Evolutionary conservation across 192 early-diverging fungal species (phyloP), one percentile per base, ranked within the genome.

Genomic region (Endogone sp.): DNA sequence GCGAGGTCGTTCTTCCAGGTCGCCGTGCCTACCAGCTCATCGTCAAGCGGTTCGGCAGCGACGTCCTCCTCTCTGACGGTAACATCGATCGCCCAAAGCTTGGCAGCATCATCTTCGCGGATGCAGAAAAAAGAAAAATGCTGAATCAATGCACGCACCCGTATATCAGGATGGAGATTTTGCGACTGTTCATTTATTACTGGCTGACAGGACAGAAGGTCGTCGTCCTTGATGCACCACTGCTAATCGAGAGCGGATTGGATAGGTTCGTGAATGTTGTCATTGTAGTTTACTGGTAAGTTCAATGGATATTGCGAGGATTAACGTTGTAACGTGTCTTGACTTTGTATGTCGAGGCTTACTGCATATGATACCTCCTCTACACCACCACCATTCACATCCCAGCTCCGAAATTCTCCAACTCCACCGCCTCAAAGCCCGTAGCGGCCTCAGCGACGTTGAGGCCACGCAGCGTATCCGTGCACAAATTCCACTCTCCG

Each of bases 101-200:
- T 8, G 96, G 91, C 30, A 67, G 72, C 3, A 85, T 94, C 13
- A 86, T 98, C 28, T 99, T 99, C 74, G 76, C 80, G 13, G 86
- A 97, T 77, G 62, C 82, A 3, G 79, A 68, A 11, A 86, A 91
- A 29, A 85, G 97, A 29, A 81, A 86, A 27, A 71, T 83, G 8
- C 81, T 97, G 55, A 98, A 99, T 71, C 68, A 65, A 2, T 90
- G 89, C 70, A 96, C 94, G 9, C 97, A 99, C 70, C 97, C 96
- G 3, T 84, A 84, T 28, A 89, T 99, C 25, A 81, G 93, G 57
- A 76, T 87, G n/a, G 92, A 93, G 66, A 95, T 97, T 70, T 71
- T 94, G 13, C 82, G 82, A 62, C 71, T 84, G 60, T 69, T 94
- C 49, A 73, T 95, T 28, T 67, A 77, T 29, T 73, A 83, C 31